A percentile compares a stretch with the other conserved stretches of the same genome.
phyloP scores from a whole-genome alignment of 495 filamentous ascomycete genomes.

The Rusavskia elegans region DNA sequence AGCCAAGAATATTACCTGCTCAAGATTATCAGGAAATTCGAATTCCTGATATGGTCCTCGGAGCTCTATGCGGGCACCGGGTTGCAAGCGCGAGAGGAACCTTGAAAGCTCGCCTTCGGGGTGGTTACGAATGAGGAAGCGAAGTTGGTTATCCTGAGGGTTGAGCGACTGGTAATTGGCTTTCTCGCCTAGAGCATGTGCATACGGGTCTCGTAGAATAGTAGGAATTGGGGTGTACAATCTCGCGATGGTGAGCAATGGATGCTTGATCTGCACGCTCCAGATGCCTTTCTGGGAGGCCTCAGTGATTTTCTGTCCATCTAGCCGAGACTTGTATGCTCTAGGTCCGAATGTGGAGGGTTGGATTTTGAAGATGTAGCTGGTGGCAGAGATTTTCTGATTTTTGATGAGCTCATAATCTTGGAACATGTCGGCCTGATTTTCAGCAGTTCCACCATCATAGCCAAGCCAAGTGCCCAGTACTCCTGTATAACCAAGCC shows the following conservation, averaged over 20 bases:
- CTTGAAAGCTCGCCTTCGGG: constrained; percentile 46
- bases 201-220: constrained; percentile 9
- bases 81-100: constrained; percentile 47
- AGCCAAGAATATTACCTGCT: constrained; percentile 64
- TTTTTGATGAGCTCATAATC: constrained; percentile 33
- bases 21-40: constrained; percentile 35
- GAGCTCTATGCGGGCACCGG: constrained; percentile 49
- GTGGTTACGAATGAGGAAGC: constrained; percentile 39
- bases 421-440: not conserved
- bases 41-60: constrained; percentile 66
- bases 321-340: constrained; percentile 9
- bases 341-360: constrained; percentile 21
- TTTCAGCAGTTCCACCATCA: not conserved
- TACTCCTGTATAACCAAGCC: not conserved
- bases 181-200: constrained; percentile 21
- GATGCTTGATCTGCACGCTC: constrained; percentile 87
- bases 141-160: constrained; percentile 16
- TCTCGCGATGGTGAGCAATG: constrained; percentile 73
- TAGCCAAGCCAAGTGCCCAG: not conserved
- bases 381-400: constrained; percentile 56
- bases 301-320: constrained; percentile 28
- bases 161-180: not conserved
- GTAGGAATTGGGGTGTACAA: constrained; percentile 78
- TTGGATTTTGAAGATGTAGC: constrained; percentile 56
- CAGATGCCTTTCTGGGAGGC: constrained; percentile 50